Percentiles rank a stretch among this genome's conserved stretches.
Conservation (phyloP, 1,284 basidiomycete species). For the Golubevia pallescens region DNA sequence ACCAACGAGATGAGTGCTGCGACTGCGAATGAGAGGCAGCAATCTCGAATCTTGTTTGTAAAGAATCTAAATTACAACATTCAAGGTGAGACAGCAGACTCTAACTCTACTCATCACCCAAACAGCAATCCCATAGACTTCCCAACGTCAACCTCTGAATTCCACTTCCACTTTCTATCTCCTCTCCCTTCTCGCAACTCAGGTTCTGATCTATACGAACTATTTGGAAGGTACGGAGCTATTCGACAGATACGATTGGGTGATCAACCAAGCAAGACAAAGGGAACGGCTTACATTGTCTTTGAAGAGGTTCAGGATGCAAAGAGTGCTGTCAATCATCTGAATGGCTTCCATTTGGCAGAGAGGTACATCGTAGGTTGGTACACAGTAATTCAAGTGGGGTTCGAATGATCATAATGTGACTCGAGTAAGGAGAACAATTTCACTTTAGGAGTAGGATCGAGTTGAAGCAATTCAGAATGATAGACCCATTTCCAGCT, state of each 20-base stretch:
- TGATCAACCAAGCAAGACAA: conserved; percentile 41
- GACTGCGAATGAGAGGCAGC: conserved; percentile 4
- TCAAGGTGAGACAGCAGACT: conserved; percentile 9
- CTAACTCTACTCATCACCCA: neutral
- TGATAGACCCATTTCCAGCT: too few relatives aligned
- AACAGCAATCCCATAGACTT: neutral
- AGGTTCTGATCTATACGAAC: conserved; percentile 55
- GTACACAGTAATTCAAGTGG: conserved; percentile 9
- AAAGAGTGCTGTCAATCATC: conserved; percentile 47
- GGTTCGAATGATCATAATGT: too few relatives aligned
- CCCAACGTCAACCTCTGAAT: neutral
- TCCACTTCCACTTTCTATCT: too few relatives aligned
- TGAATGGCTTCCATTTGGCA: conserved; percentile 61
- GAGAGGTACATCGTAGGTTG: conserved; percentile 58
- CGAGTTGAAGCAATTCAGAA: too few relatives aligned
- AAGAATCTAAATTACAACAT: conserved; percentile 62
- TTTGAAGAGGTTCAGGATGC: conserved; percentile 61
- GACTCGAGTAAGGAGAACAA: too few relatives aligned
- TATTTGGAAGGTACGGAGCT: conserved; percentile 60
- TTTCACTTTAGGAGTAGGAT: too few relatives aligned
- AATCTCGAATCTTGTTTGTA: conserved; percentile 56
- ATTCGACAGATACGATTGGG: conserved; percentile 59
- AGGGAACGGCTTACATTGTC: conserved; percentile 58
- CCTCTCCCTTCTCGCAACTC: neutral
- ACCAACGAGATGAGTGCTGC: conserved; percentile 3